Conservation (phyloP, 1,284 basidiomycete species). For the Puccinia coronata region DNA sequence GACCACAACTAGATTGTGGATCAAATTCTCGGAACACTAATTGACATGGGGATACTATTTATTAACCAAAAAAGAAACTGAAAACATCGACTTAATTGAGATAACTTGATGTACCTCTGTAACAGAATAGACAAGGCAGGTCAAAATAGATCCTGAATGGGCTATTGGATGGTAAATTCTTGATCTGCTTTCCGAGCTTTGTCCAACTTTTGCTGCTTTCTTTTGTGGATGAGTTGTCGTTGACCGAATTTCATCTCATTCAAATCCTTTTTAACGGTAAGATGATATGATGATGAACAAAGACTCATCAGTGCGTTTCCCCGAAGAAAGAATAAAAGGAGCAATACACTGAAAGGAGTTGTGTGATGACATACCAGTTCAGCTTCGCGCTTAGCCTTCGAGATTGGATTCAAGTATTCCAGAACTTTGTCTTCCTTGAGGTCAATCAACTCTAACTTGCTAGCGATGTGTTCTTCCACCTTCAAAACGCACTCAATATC, state of each 20-base stretch:
- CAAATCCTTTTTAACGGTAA: conserved; percentile 10
- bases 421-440: conserved; percentile 80
- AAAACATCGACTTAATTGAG: too few species aligned
- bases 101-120: too few species aligned
- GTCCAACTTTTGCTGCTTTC: conserved; percentile 37
- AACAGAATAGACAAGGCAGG: too few species aligned
- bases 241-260: conserved; percentile 49
- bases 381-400: conserved; percentile 87
- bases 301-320: not conserved
- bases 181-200: conserved; percentile 26
- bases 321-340: too few species aligned
- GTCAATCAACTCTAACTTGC: conserved; percentile 71
- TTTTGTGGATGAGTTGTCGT: conserved; percentile 37
- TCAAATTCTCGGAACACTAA: too few species aligned
- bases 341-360: too few species aligned
- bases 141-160: too few species aligned
- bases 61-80: too few species aligned
- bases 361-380: conserved; percentile 74
- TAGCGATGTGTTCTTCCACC: conserved; percentile 84
- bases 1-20: too few species aligned
- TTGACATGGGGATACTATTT: too few species aligned
- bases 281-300: not conserved
- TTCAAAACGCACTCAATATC: conserved; percentile 81
- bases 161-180: not conserved
- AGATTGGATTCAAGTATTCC: conserved; percentile 81